Base-by-base conservation (phyloP, 73 alveolate species). In the Paramecium primaurelia region DNA sequence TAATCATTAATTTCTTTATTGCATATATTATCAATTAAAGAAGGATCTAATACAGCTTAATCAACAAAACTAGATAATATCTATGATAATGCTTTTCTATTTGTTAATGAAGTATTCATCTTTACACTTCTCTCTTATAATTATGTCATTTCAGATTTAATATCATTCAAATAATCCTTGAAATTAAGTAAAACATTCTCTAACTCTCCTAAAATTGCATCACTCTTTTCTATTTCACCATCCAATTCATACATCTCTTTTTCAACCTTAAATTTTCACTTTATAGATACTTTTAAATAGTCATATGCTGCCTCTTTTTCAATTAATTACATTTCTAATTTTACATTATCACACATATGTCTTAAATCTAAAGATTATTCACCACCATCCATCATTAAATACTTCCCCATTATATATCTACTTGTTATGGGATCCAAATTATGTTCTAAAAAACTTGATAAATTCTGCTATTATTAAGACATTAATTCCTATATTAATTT, bases 211-310 rank as follows among this genome's bases (percentile, higher is more conserved):
- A 89, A 73, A 42, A 89, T 89, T 0, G 54, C 58, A 71, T 89
- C 94, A 18, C 94, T 89, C 36, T 89, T 89, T 28, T 89, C 94
- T 36, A 89, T 89, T 47, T 89, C 94, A 47, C 25, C 34, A 73
- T 89, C 94, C 40, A 89, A 89, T 20, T 89, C 94, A 71, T 89
- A 71, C 94, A 89, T 89, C 26, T 89, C 94, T 51, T 89, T 89
- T 32, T 89, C 94, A 36, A 73, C 87, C 87, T 73, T 30, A 71
- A 16, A 5, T 12, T 32, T 68, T 20, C 12, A 14, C 18, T 34
- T 2, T 37, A 37, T 14, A 73, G 4, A 10, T 71, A 89, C 94
- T 34, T 89, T 89, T 42, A 89, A 71, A 37, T 89, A 89, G 77
- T 89, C 94, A 71, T 89, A 89, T 26, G 94, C 94, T 1, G 94